Conservation (phyloP, 176 grass and related monocot genomes). For the Oryza australiensis region DNA sequence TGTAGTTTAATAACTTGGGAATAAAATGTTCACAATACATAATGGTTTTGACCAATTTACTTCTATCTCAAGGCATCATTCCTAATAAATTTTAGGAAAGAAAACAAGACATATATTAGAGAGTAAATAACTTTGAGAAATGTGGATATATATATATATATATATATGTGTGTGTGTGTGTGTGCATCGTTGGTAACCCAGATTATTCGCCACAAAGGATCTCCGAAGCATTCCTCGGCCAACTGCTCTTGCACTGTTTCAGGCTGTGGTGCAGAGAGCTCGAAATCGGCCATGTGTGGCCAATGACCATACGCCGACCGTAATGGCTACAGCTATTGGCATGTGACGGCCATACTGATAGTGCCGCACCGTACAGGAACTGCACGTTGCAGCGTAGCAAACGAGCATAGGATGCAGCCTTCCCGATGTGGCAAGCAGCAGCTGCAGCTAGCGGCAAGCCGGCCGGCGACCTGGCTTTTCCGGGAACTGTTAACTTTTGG, state of each 20-base stretch:
- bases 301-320: background rate
- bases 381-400: conserved; percentile 8
- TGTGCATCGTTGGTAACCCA: background rate
- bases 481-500: background rate
- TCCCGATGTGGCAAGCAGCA: background rate
- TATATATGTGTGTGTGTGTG: too few species aligned
- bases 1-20: background rate
- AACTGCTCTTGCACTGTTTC: background rate
- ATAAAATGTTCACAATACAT: background rate
- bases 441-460: background rate
- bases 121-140: background rate
- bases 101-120: too few species aligned
- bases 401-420: conserved; percentile 17
- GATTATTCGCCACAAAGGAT: background rate
- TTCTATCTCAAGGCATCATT: background rate
- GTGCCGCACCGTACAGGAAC: background rate
- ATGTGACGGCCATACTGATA: conserved; percentile 16
- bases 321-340: background rate
- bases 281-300: background rate
- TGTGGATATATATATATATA: background rate
- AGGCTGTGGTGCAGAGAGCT: background rate
- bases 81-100: too few species aligned
- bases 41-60: background rate
- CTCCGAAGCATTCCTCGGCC: background rate
- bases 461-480: background rate